phyloP scores from a whole-genome alignment of 2,329 filamentous ascomycete genomes.

The Claviceps purpurea region DNA sequence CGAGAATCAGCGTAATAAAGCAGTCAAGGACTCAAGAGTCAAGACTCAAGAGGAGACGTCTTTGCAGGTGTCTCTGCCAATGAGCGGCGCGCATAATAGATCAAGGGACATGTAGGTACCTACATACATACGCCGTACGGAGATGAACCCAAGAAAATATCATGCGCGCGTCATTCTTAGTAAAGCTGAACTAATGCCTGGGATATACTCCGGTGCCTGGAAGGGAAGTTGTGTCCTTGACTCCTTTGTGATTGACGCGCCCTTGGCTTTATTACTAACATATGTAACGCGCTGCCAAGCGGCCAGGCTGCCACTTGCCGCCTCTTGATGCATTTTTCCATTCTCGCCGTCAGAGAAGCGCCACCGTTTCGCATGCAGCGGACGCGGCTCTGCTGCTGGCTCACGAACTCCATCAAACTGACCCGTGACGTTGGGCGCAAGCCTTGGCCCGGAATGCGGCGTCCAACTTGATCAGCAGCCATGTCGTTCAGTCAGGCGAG shows the following conservation, averaged over 20 bases:
- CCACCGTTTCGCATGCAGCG: slow-evolving; percentile 2
- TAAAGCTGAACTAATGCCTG: background rate
- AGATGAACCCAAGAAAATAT: too few relatives aligned
- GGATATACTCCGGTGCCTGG: background rate
- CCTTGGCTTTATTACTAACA: too few relatives aligned
- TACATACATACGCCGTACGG: too few relatives aligned
- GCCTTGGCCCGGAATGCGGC: background rate
- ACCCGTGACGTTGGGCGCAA: background rate
- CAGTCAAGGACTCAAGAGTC: too few relatives aligned
- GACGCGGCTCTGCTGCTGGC: background rate
- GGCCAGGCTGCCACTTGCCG: background rate
- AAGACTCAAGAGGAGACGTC: too few relatives aligned
- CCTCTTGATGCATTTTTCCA: background rate
- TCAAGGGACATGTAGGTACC: too few relatives aligned
- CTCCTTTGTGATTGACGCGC: background rate
- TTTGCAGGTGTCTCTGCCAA: background rate
- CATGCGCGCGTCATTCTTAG: background rate
- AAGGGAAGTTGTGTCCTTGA: background rate
- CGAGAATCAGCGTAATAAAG: too few relatives aligned
- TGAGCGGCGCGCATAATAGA: background rate
- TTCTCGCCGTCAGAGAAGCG: background rate
- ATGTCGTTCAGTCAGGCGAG: too few relatives aligned
- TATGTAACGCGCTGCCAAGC: background rate
- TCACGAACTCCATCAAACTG: background rate
- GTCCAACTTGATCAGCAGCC: too few relatives aligned